Evolutionary conservation across 2,329 filamentous ascomycete genomes (phyloP), one percentile per base, ranked within the genome.

Genomic region (Diaporthe sp.): DNA sequence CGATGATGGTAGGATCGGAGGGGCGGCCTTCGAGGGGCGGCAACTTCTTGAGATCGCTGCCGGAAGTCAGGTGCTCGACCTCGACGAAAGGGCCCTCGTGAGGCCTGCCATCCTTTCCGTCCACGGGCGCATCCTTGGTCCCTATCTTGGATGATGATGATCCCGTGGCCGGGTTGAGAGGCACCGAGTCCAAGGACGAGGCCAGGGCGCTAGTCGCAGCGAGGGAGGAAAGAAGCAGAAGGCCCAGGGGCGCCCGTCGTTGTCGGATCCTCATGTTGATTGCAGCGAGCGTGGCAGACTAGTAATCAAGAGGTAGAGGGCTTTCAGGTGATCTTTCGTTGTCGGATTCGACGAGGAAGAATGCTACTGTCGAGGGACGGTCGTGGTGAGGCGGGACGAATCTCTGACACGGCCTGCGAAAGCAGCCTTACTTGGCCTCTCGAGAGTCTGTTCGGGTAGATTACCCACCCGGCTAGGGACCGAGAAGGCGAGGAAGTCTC

Each of bases 91-190:
- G 97, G 2, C 97, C 97, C 28, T 93, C 91, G 82, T 98, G 96
- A 61, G 97, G 97, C 85, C 96, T 97, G 64, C 97, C 97, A 85
- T 98, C 97, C 79, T 94, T 93, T 60, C 96, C 96, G 82, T 98
- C 97, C 28, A 98, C 93, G 0, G 96, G 96, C 73, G 94, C 95
- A 86, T 97, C 93, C 82, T 95, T 95, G 74, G 86, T 88, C 42
- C 87, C 86, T 71, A 84, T 84, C 76, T 84, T 85, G 35, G 79
- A 84, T 85, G 79, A 84, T 85, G 61, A 79, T 10, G 72, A 66
- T 25, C 66, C 71, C 25, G 69, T 58, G 38, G 76, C 72, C 40
- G 77, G 64, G 30, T 68, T 77, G 58, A 81, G 79, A n/a, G 79
- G 74, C 19, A 77, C 71, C 15, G 80, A 75, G 60, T 79, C 77